A percentile compares a stretch with the other conserved stretches of the same genome.
Conservation (phyloP, 306 rosid genomes). For the Pterocarpus santalinus region DNA sequence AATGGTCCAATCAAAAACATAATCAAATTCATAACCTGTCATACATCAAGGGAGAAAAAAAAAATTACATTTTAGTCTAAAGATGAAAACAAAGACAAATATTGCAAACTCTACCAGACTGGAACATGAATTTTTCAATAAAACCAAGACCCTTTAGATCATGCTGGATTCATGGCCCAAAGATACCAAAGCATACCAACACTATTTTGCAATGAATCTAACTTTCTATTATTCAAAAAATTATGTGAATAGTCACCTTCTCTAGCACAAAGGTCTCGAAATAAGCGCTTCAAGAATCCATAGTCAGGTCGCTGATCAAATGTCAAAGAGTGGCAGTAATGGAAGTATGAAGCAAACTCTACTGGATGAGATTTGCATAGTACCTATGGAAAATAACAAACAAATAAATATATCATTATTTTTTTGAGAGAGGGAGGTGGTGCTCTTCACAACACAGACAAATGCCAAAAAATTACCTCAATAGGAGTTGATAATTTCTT, state of each 20-base stretch:
- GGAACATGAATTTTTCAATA: not conserved
- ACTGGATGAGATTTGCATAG: slow-evolving; percentile 90
- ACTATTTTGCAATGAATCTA: not conserved
- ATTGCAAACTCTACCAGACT: slow-evolving; percentile 6
- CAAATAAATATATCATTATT: slow-evolving; percentile 14
- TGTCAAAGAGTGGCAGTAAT: slow-evolving; percentile 92
- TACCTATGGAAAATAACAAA: slow-evolving; percentile 61
- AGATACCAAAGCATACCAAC: slow-evolving; percentile 11
- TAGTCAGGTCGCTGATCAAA: slow-evolving; percentile 98
- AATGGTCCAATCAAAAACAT: slow-evolving; percentile 91
- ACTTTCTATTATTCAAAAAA: slow-evolving; percentile 10
- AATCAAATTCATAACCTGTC: slow-evolving; percentile 89
- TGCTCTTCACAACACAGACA: not conserved
- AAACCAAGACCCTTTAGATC: not conserved
- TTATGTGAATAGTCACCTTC: slow-evolving; percentile 65
- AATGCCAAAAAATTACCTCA: slow-evolving; percentile 66
- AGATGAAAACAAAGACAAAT: slow-evolving; percentile 11
- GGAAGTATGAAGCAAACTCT: slow-evolving; percentile 96
- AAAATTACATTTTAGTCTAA: slow-evolving; percentile 17
- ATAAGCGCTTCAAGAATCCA: slow-evolving; percentile 94
- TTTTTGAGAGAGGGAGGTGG: not conserved
- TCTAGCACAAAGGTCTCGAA: slow-evolving; percentile 83
- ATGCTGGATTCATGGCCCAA: not conserved
- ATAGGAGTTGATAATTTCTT: slow-evolving; percentile 96
- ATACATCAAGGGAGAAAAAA: slow-evolving; percentile 32